A percentile compares a stretch with the other conserved stretches of the same genome.
Evolutionary conservation across 1,284 basidiomycete genomes (phyloP).

Genomic region (Exsudoporus floridanus): DNA sequence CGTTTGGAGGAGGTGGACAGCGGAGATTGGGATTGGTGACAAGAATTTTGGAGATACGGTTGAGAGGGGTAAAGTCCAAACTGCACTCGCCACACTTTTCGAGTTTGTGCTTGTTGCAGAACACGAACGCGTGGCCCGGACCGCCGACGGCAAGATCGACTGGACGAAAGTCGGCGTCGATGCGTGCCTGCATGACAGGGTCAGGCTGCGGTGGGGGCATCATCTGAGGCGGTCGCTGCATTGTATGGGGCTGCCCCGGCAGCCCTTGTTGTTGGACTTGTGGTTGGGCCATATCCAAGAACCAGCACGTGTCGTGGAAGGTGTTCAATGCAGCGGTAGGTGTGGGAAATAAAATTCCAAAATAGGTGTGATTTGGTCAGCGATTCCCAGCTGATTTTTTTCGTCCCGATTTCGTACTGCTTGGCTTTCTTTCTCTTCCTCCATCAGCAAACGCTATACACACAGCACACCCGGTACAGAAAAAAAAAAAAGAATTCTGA

Average conservation of each 20-base stretch:
- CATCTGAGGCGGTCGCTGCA: constrained; percentile 38
- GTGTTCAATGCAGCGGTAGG: background rate
- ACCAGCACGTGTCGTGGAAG: background rate
- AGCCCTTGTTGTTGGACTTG: constrained; percentile 26
- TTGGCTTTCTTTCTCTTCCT: constrained; percentile 26
- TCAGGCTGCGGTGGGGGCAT: constrained; percentile 52
- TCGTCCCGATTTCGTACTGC: constrained; percentile 8
- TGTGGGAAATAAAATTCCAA: constrained; percentile 14
- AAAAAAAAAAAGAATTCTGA: constrained; percentile 33
- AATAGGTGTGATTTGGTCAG: constrained; percentile 19
- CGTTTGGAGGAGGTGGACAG: constrained; percentile 80
- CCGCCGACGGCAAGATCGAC: constrained; percentile 56
- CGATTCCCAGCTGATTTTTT: constrained; percentile 33
- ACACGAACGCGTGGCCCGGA: constrained; percentile 49
- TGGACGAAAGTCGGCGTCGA: constrained; percentile 69
- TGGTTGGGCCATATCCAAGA: constrained; percentile 33
- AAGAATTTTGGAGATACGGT: constrained; percentile 72
- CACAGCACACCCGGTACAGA: constrained; percentile 16
- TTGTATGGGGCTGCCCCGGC: constrained; percentile 24
- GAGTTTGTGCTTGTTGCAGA: constrained; percentile 62
- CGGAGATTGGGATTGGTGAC: constrained; percentile 67
- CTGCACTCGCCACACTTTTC: constrained; percentile 73
- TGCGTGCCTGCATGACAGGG: constrained; percentile 68
- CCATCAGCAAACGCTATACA: constrained; percentile 25
- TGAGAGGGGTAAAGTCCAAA: constrained; percentile 69